A percentile compares a stretch with the other conserved stretches of the same genome.
Conservation (phyloP, 1,284 basidiomycete species). For the Puccinia novopanici region DNA sequence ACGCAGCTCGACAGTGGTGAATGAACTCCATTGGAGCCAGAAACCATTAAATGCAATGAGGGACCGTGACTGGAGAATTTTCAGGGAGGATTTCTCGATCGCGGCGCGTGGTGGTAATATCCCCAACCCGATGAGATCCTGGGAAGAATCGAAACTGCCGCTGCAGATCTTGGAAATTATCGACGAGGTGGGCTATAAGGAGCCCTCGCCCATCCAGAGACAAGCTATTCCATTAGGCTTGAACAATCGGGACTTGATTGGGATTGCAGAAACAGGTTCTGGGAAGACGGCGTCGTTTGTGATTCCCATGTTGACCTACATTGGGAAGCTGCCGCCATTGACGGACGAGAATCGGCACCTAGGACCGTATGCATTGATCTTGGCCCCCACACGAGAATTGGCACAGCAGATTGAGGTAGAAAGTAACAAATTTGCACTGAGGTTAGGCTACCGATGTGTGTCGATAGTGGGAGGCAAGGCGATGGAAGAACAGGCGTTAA, state of each 20-base stretch:
- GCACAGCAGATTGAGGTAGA: conserved; percentile 96
- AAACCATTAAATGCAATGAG: conserved; percentile 91
- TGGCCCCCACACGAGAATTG: conserved; percentile 94
- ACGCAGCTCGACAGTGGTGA: conserved; percentile 64
- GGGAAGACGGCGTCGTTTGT: conserved; percentile 99
- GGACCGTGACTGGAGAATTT: conserved; percentile 98
- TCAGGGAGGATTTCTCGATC: conserved; percentile 97
- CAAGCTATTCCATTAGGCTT: conserved; percentile 97
- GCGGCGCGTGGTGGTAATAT: conserved; percentile 84
- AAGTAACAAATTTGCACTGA: conserved; percentile 82
- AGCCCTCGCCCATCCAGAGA: conserved; percentile 92
- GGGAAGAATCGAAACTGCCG: conserved; percentile 86
- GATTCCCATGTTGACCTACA: conserved; percentile 95
- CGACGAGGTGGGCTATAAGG: conserved; percentile 89
- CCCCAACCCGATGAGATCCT: conserved; percentile 85
- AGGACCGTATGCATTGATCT: conserved; percentile 88
- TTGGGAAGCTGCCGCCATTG: conserved; percentile 77
- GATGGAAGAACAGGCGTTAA: conserved; percentile 93
- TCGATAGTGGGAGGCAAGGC: conserved; percentile 90
- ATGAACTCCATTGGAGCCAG: conserved; percentile 82
- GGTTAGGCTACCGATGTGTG: conserved; percentile 86
- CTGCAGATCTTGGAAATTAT: conserved; percentile 76
- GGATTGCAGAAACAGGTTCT: conserved; percentile 97
- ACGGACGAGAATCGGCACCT: conserved; percentile 87
- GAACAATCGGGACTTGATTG: conserved; percentile 93